These are phyloP conservation scores for Suhomyces sp. DNA, from an alignment of 805 yeast species.

Conservation along the genomic window DNA sequence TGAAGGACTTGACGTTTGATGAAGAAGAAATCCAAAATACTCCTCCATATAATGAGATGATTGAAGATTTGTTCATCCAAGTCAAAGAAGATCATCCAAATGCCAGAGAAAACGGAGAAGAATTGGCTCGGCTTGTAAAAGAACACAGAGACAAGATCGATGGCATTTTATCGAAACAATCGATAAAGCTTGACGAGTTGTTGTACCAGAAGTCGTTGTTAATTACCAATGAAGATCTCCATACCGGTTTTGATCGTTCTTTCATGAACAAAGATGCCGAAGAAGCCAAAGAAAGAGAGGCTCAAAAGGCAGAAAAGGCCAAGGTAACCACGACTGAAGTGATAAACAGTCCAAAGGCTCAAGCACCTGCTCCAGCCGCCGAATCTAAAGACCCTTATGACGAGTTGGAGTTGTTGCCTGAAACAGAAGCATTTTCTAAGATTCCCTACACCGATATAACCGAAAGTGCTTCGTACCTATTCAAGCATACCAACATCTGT, in stretches of 20 bases:
- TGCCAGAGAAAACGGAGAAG: slow-evolving; percentile 35
- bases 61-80: slow-evolving; percentile 83
- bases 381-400: slow-evolving; percentile 26
- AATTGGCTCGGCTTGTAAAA: slow-evolving; percentile 37
- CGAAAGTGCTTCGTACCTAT: slow-evolving; percentile 51
- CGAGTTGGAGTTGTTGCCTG: slow-evolving; percentile 56
- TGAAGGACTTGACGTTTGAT: slow-evolving; percentile 36
- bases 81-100: slow-evolving; percentile 59
- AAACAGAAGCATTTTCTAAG: slow-evolving; percentile 62
- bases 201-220: slow-evolving; percentile 67
- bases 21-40: slow-evolving; percentile 39
- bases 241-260: slow-evolving; percentile 87
- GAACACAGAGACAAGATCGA: slow-evolving; percentile 72
- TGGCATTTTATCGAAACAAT: slow-evolving; percentile 60
- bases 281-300: slow-evolving; percentile 13
- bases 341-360: slow-evolving; percentile 17
- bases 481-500: slow-evolving; percentile 63
- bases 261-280: slow-evolving; percentile 60
- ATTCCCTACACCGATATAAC: slow-evolving; percentile 49
- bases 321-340: slow-evolving; percentile 29
- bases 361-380: neutral
- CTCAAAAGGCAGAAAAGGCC: neutral
- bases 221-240: slow-evolving; percentile 87
- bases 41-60: slow-evolving; percentile 85
- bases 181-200: slow-evolving; percentile 62